These are phyloP conservation scores for Ophiognomonia clavigignenti-juglandacearum DNA, from an alignment of 2,329 filamentous ascomycete genomes.

Conservation along the genomic window DNA sequence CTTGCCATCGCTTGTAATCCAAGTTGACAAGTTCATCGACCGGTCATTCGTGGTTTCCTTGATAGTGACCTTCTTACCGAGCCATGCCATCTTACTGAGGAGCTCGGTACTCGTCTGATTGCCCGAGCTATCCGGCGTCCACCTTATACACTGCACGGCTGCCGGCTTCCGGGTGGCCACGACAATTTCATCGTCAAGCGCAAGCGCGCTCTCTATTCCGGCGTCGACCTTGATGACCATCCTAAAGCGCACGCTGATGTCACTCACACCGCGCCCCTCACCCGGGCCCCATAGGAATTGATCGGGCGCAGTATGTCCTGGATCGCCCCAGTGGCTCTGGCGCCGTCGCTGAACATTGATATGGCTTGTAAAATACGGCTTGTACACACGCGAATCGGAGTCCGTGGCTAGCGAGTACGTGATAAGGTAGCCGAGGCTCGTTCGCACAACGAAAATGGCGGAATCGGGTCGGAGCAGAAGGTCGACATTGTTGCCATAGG, in stretches of 20 bases:
- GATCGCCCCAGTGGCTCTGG: conserved; percentile 56
- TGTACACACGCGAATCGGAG: conserved; percentile 76
- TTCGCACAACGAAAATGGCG: conserved; percentile 87
- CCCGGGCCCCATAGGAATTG: conserved; percentile 70
- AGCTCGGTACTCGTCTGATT: conserved; percentile 89
- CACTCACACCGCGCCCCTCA: conserved; percentile 75
- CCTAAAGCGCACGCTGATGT: conserved; percentile 86
- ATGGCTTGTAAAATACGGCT: conserved; percentile 69
- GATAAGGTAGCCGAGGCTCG: conserved; percentile 79
- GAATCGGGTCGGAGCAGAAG: conserved; percentile 87
- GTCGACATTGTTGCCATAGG: conserved; percentile 80
- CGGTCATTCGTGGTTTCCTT: conserved; percentile 88
- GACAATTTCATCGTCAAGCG: conserved; percentile 86
- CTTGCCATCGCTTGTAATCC: conserved; percentile 83
- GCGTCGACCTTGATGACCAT: conserved; percentile 99
- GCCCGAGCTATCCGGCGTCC: conserved; percentile 77
- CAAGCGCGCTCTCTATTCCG: conserved; percentile 81
- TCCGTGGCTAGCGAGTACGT: conserved; percentile 91
- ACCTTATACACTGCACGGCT: conserved; percentile 94
- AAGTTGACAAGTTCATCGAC: conserved; percentile 92
- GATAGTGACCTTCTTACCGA: conserved; percentile 72
- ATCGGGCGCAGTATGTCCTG: conserved; percentile 50
- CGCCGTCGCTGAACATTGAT: conserved; percentile 58
- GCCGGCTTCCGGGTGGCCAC: conserved; percentile 89
- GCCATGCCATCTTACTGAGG: conserved; percentile 79